These are phyloP conservation scores for Haplosporangium sp. DNA, from an alignment of 371 early-diverging fungal species.

Conservation along the genomic window DNA sequence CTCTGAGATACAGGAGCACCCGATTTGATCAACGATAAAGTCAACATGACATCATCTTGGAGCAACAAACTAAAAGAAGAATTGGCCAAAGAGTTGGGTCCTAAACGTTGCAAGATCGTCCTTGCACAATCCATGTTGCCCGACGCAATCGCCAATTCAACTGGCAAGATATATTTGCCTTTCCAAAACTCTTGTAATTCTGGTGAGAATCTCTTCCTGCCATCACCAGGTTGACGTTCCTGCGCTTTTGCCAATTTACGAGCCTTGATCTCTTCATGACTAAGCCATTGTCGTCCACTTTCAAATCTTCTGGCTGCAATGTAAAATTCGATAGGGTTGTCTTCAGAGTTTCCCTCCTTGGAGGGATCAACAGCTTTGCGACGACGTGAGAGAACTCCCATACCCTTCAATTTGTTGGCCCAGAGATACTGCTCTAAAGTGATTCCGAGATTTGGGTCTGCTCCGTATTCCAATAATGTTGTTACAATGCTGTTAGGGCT, in stretches of 20 bases:
- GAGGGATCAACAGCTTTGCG: conserved; percentile 33
- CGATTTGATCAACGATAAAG: conserved; percentile 50
- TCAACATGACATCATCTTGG: conserved; percentile 58
- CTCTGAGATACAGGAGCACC: conserved; percentile 55
- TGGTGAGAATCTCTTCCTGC: conserved; percentile 42
- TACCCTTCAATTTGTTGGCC: conserved; percentile 55
- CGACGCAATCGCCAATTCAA: conserved; percentile 50
- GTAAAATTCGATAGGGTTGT: conserved; percentile 52
- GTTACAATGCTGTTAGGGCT: conserved; percentile 55
- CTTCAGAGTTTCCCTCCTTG: conserved; percentile 9
- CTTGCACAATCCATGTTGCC: conserved; percentile 53
- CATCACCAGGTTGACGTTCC: conserved; percentile 12
- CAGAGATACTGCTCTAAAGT: conserved; percentile 57
- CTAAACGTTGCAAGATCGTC: conserved; percentile 43
- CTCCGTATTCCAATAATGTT: conserved; percentile 54
- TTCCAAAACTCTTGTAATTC: conserved; percentile 54
- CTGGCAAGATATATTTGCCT: conserved; percentile 48
- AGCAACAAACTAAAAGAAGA: conserved; percentile 52
- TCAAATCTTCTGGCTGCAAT: conserved; percentile 50
- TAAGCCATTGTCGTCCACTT: conserved; percentile 55
- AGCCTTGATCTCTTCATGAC: conserved; percentile 51
- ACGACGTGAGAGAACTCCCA: conserved; percentile 52
- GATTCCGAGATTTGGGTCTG: conserved; percentile 57
- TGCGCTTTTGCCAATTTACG: conserved; percentile 26
- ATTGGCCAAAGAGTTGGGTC: conserved; percentile 25